Percentiles rank a stretch among this genome's conserved stretches.
phyloP scores from a whole-genome alignment of 2,329 filamentous ascomycete genomes.

The Dryadomyces sulphureus region DNA sequence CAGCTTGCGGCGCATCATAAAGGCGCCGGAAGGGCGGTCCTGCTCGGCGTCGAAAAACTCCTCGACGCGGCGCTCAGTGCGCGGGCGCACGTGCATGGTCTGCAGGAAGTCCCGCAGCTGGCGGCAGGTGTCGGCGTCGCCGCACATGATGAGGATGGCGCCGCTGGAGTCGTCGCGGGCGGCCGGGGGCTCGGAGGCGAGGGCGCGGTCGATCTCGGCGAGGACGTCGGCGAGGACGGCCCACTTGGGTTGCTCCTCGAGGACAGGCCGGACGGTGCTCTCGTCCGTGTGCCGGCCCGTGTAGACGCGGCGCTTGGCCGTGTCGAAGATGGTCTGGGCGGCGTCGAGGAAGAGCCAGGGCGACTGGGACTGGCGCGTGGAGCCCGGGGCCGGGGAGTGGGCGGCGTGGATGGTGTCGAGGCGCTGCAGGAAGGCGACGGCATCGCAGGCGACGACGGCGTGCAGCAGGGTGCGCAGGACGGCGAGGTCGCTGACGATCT shows the following conservation, averaged over 20 bases:
- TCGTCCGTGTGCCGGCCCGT: constrained; percentile 39
- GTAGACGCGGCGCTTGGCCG: constrained; percentile 78
- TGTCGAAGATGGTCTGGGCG: constrained; percentile 85
- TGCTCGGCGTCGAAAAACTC: constrained; percentile 35
- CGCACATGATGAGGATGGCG: constrained; percentile 93
- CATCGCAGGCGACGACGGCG: constrained; percentile 70
- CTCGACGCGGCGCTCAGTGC: constrained; percentile 27
- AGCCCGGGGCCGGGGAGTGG: constrained; percentile 75
- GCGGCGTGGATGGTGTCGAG: constrained; percentile 88
- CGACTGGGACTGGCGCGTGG: constrained; percentile 75
- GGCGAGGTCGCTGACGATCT: constrained; percentile 81
- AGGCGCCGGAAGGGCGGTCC: constrained; percentile 55
- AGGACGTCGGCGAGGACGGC: constrained; percentile 73
- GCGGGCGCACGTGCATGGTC: constrained; percentile 65
- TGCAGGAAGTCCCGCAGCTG: constrained; percentile 86
- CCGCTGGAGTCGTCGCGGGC: constrained; percentile 68
- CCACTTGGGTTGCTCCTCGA: constrained; percentile 97
- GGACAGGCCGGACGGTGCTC: constrained; percentile 54
- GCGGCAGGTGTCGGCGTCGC: constrained; percentile 68
- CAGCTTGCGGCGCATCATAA: constrained; percentile 82
- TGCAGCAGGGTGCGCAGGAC: constrained; percentile 73
- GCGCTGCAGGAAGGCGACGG: constrained; percentile 82
- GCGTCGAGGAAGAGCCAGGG: constrained; percentile 95
- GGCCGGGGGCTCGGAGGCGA: constrained; percentile 61
- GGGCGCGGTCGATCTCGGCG: constrained; percentile 75